Evolutionary conservation across 108 stramenopile genomes (phyloP).

Genomic region (Schizochytrium sp.): DNA sequence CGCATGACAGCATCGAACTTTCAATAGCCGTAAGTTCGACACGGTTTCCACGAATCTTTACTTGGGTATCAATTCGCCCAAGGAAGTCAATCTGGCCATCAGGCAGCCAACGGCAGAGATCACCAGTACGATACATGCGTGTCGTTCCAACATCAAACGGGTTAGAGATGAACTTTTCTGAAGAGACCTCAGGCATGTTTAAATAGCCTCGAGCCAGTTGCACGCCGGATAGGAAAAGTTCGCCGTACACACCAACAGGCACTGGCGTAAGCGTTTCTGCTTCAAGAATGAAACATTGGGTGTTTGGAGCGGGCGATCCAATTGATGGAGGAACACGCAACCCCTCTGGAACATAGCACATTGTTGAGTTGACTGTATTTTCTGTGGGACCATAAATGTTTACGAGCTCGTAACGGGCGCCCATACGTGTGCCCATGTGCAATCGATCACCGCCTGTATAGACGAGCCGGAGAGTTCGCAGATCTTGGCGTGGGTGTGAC

Average conservation of each 20-base stretch:
- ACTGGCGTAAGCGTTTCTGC: slow-evolving; percentile 22
- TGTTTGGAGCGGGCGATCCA: slow-evolving; percentile 46
- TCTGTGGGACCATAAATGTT: slow-evolving; percentile 57
- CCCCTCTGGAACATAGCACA: background rate
- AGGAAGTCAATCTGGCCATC: slow-evolving; percentile 64
- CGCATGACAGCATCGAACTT: background rate
- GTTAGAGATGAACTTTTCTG: slow-evolving; percentile 19
- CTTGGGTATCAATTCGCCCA: slow-evolving; percentile 64
- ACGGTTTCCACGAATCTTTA: slow-evolving; percentile 66
- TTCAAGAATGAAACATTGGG: slow-evolving; percentile 39
- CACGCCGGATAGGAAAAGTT: slow-evolving; percentile 53
- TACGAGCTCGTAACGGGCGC: background rate
- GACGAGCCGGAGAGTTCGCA: background rate
- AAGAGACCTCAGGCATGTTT: slow-evolving; percentile 11
- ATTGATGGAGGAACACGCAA: slow-evolving; percentile 35
- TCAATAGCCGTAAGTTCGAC: slow-evolving; percentile 68
- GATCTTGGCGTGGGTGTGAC: background rate
- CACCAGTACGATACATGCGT: slow-evolving; percentile 65
- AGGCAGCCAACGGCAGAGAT: slow-evolving; percentile 62
- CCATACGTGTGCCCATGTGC: slow-evolving; percentile 32
- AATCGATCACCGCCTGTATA: slow-evolving; percentile 51
- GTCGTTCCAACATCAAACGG: slow-evolving; percentile 10
- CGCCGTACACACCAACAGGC: slow-evolving; percentile 43
- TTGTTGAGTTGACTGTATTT: slow-evolving; percentile 32
- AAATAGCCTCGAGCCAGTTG: slow-evolving; percentile 47